Base-by-base conservation (phyloP, 805 yeast species). In the Lachancea meyersii region DNA sequence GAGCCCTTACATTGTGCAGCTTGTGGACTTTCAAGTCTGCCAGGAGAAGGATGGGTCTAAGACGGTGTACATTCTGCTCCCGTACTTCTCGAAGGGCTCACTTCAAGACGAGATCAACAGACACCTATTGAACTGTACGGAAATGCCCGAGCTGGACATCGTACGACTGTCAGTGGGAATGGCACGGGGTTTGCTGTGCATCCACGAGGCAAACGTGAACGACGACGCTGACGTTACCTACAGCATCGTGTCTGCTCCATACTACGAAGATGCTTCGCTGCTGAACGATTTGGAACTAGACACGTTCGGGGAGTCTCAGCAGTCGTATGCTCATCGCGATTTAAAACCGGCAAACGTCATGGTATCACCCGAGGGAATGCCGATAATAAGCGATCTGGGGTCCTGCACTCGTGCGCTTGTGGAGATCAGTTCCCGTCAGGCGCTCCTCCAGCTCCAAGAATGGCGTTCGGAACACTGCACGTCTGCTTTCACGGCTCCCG, bases 401-500 rank as follows among this genome's bases (percentile, higher is more conserved):
- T 82, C 93, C 6, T 81, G 91, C 54, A 63, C 80, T 4, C 73
- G 69, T 45, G 91, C 94, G 0, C 67, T 81, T 4, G 55, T 77
- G 2, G 53, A 63, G 2, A 70, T 83, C 2, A 68, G 68, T 17
- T 70, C 79, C 1, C 71, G 91, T 40, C 81, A 79, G 28, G 82
- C 81, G 53, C 93, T 95, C 0, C 66, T 86, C 23, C 75, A 82
- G 13, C 64, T 86, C 30, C 91, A 86, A 48, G 96, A 89, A 52
- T 68, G 78, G 58, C 40, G 54, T 11, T 85, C 80, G 45, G 93
- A 84, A 54, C 86, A 85, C 59, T 86, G 95, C 55, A 83, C 95
- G 1, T 64, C 86, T 41, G 87, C 94, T 1, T 91, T 83, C 60
- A 69, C 95, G 31, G 95, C 97, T 0, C 97, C 97, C 0, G 97